Evolutionary conservation across 306 rosid genomes (phyloP), one percentile per base, ranked within the genome.

Genomic region (Gynostemma pentaphyllum): DNA sequence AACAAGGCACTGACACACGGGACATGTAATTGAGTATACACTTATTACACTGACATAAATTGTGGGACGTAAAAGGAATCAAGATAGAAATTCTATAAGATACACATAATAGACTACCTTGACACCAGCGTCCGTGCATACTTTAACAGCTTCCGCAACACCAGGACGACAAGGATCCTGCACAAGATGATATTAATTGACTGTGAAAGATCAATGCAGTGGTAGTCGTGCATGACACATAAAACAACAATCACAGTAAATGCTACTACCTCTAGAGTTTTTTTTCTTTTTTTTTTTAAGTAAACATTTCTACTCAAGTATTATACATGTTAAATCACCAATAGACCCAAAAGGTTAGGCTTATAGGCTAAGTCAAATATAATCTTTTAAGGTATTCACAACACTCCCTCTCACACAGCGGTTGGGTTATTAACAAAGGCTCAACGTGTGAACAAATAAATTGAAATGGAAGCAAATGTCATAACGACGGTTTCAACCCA

Each of bases 141-240:
- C 5, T 45, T 42, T 66, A 47, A 92, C 96, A 8, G 98, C 98
- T 7, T 84, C 88, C 72, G 73, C 74, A 62, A 92, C 98, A 45
- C 96, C 78, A 69, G 65, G 67, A 19, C 98, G 98, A 72, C 96
- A 88, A 45, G 98, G 98, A 82, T 92, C 98, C 98, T 92, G 75
- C 50, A 37, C 68, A 28, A 70, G 18, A 45, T 62, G 39, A 14
- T 29, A 26, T 42, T 5, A 36, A 16, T 56, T 9, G 26, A 55
- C 9, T 30, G 26, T 30, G 8, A 55, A 55, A 55, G 24, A 54
- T 54, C n/a, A n/a, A n/a, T n/a, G n/a, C 62, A n/a, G 62, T n/a
- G 18, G 61, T 27, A 19, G 22, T 52, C 39, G 60, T 52, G 60
- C 37, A 52, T 1, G 7, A 52, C 7, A 21, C 37, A 52, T 27